These are phyloP conservation scores for Nemania serpens DNA, from an alignment of 2,329 filamentous ascomycete genomes.

Conservation along the genomic window DNA sequence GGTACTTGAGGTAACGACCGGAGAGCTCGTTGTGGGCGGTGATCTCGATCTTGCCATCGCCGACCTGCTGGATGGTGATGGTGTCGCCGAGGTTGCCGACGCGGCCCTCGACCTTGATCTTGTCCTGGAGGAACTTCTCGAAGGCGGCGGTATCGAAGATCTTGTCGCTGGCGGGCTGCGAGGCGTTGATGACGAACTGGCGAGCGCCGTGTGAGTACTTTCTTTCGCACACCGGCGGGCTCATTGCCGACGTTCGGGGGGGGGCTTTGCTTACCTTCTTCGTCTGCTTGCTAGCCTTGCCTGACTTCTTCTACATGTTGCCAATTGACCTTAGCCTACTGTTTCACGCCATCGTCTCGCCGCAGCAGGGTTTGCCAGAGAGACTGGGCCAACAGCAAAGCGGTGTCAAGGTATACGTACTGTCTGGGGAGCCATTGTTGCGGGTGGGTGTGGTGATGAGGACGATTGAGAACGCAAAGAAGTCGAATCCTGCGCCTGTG, in stretches of 20 bases:
- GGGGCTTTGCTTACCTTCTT: slow-evolving; percentile 69
- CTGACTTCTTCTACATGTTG: slow-evolving; percentile 68
- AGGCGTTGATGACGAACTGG: slow-evolving; percentile 99
- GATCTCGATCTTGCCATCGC: slow-evolving; percentile 98
- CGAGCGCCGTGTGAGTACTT: slow-evolving; percentile 3
- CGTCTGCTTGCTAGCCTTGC: slow-evolving; percentile 73
- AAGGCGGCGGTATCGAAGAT: slow-evolving; percentile 99
- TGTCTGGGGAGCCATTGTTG: slow-evolving; percentile 80
- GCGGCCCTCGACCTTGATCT: slow-evolving; percentile 99
- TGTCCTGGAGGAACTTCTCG: slow-evolving; percentile 99
- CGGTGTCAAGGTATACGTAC: slow-evolving; percentile 79
- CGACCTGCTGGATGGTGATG: slow-evolving; percentile 86
- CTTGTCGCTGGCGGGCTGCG: slow-evolving; percentile 97
- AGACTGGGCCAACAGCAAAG: slow-evolving; percentile 89
- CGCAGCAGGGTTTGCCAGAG: slow-evolving; percentile 37
- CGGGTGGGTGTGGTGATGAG: slow-evolving; percentile 20
- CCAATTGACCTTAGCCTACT: slow-evolving; percentile 90
- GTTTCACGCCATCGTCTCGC: slow-evolving; percentile 66
- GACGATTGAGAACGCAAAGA: slow-evolving; percentile 70
- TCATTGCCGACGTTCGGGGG: neutral
- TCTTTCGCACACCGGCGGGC: no score
- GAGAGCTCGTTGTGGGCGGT: slow-evolving; percentile 97
- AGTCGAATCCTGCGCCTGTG: slow-evolving; percentile 52
- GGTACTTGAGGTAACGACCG: slow-evolving; percentile 99
- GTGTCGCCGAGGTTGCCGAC: slow-evolving; percentile 96